Evolutionary conservation across 768 basidiomycete genomes (phyloP), one percentile per base, ranked within the genome.

Genomic region (Xerocomus spinulosus): DNA sequence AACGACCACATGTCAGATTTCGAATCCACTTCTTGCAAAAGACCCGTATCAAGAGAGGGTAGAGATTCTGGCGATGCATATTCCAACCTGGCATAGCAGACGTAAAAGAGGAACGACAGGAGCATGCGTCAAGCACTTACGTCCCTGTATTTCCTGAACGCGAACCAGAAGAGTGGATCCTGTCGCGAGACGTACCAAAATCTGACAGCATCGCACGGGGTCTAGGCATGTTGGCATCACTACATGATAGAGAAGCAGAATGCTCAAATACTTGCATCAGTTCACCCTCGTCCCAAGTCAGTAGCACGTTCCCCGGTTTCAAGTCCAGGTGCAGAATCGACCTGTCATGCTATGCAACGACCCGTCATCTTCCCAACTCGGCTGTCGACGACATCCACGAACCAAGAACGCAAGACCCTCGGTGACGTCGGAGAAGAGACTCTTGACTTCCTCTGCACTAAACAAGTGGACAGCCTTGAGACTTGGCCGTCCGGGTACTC

Each of bases 1-100:
- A 98, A 75, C 5, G 90, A 91, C 94, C 95, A 98, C 83, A 96
- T 92, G 62, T 98, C 94, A 4, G 88, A 80, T 60, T 93, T 93
- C 0, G 91, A 90, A 58, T 90, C 86, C 3, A 91, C 75, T 38
- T 87, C 83, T 8, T 72, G 74, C 8, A 88, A 79, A 18, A 75
- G 66, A 0, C 89, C 88, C 0, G 81, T 84, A 6, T 72, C 67
- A 13, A 79, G 81, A 0, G 81, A 79, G 3, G 83, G 81, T 1
- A 98, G 73, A 0, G 90, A 87, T 63, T 97, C 95, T 0, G 94
- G 95, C 0, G 92, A 83, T 13, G 87, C 80, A 58, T 88, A 94
- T 71, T 95, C 92, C 43, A 96, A 73, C 1, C 87, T 89, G 43
- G 25, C 17, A 13, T 5, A 34, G 14, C 18, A 14, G 3, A 17